Evolutionary conservation across 495 filamentous ascomycete species (phyloP), one percentile per base, ranked within the genome.

Genomic region (Hypoxylon lenormandii): DNA sequence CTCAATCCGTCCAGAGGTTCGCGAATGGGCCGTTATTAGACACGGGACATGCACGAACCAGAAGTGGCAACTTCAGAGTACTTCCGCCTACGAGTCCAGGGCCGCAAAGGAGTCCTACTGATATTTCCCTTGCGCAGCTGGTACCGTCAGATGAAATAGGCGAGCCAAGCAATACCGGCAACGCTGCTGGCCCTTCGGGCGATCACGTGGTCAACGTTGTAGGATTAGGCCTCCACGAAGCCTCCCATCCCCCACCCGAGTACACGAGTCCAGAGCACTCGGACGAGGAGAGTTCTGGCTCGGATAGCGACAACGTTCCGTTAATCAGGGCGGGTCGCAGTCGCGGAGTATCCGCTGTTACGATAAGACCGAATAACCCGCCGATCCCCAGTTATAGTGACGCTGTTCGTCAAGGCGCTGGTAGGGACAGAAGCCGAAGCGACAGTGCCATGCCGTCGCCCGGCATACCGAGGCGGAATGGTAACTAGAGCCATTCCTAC

Each of bases 81-180:
- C 80, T 87, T 8, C 85, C 88, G 23, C 91, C 94, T 0, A 89
- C 89, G 26, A 97, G 93, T 71, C 96, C 95, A 3, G 95, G 96
- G 0, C 95, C 95, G 1, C 83, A 92, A 43, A 88, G 95, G 54
- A 93, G 90, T 67, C 93, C 95, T n/a, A 97, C 94, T 22, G 95
- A 98, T 74, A 98, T 98, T 60, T 97, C 93, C 4, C 87, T 98
- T 22, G 93, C 95, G 8, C 84, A 86, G 33, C 76, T 89, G 33
- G 85, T 89, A 33, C 92, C 90, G 2, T 82, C 91, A 48, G 91
- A 93, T 60, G 89, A 91, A 73, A 80, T 81, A 18, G 93, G 91
- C n/a, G 92, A 95, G 77, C 86, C 86, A 19, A 94, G 90, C 69
- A 81, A 83, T 59, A 82, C 77, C 49, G 79, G 83, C 22, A 78